phyloP scores from a whole-genome alignment of 1,284 basidiomycete species.

The Rhodofomes roseus region DNA sequence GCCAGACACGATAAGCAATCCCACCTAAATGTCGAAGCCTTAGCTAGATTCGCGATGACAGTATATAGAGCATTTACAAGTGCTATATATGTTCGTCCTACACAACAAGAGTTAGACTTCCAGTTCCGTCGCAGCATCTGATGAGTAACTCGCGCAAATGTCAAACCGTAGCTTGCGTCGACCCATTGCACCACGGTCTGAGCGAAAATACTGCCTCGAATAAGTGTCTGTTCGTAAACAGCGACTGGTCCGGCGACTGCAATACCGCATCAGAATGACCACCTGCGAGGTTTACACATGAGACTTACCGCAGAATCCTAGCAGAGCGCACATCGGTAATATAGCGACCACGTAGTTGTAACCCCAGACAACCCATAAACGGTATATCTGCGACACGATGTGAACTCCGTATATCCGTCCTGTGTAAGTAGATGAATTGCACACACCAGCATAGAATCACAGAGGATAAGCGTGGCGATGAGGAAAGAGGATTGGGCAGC shows the following conservation, averaged over 20 bases:
- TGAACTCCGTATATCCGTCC: too few species aligned
- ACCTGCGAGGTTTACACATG: too few species aligned
- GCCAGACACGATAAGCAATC: conserved; percentile 2
- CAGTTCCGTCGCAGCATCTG: background rate
- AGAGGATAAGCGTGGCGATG: background rate
- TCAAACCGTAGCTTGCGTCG: background rate
- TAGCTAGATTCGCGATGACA: background rate
- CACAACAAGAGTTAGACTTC: too few species aligned
- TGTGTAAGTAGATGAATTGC: background rate
- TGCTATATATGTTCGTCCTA: conserved; percentile 5
- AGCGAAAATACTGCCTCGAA: background rate
- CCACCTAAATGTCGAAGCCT: background rate
- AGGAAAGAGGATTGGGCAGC: background rate
- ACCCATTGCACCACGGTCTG: background rate
- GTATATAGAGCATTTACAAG: background rate
- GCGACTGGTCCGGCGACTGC: background rate
- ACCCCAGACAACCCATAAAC: conserved; percentile 1
- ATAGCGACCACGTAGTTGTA: background rate
- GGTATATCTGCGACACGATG: background rate
- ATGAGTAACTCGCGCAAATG: background rate
- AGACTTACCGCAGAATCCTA: background rate
- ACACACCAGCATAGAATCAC: background rate
- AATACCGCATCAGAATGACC: background rate
- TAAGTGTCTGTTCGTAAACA: background rate
- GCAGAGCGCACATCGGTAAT: background rate